Conservation (phyloP, 495 filamentous ascomycete species). For the Podospora fimiseda region DNA sequence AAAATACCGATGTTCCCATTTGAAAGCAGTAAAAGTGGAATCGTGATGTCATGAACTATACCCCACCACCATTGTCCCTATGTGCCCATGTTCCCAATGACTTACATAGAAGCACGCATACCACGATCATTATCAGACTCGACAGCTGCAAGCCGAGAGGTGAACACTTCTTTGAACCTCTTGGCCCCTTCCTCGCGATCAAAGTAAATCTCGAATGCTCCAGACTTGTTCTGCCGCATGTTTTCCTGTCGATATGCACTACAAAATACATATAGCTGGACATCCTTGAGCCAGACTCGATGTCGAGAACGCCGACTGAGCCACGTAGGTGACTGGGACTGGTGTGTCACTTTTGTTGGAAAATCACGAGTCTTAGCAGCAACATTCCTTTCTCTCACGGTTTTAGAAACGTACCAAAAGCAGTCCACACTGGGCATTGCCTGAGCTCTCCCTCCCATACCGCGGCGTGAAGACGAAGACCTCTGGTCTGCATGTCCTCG, state of each 20-base stretch:
- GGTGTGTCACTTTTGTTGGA: conserved; percentile 49
- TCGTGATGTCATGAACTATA: conserved; percentile 2
- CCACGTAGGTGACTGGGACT: conserved; percentile 53
- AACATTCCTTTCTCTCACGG: too few relatives aligned
- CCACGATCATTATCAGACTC: conserved; percentile 24
- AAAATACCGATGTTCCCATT: neutral
- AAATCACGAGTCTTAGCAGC: too few relatives aligned
- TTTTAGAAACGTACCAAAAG: conserved; percentile 58
- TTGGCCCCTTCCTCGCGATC: conserved; percentile 36
- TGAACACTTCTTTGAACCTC: conserved; percentile 37
- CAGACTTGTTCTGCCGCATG: conserved; percentile 38
- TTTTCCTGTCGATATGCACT: conserved; percentile 48
- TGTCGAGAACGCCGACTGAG: conserved; percentile 43
- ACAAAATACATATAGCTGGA: conserved; percentile 58
- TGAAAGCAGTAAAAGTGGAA: neutral
- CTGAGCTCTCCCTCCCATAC: conserved; percentile 44
- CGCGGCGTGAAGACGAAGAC: conserved; percentile 49
- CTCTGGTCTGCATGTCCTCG: conserved; percentile 56
- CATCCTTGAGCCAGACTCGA: conserved; percentile 54
- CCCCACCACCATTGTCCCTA: neutral
- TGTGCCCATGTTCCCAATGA: neutral
- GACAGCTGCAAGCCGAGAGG: conserved; percentile 14
- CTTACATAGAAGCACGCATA: conserved; percentile 2
- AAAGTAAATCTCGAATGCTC: conserved; percentile 43
- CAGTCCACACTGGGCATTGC: conserved; percentile 65